phyloP scores from a whole-genome alignment of 768 basidiomycete species.

The Panaeolus papilionaceus region DNA sequence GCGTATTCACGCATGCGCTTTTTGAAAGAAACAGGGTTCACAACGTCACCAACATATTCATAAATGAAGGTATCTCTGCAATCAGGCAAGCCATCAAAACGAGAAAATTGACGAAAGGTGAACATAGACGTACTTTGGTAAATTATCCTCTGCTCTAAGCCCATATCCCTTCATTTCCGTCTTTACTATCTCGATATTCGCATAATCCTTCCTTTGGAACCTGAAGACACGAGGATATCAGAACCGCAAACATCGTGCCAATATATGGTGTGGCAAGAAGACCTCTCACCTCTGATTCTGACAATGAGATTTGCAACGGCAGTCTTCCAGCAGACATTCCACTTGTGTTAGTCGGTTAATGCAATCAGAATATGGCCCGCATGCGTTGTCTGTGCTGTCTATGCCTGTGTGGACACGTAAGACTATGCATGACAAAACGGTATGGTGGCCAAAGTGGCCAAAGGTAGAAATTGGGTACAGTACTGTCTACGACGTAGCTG shows the following conservation, averaged over 20 bases:
- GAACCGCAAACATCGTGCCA: constrained; percentile 21
- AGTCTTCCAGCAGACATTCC: constrained; percentile 92
- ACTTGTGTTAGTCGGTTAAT: constrained; percentile 98
- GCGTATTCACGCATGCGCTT: constrained; percentile 96
- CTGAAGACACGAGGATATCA: constrained; percentile 45
- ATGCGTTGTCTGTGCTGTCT: constrained; percentile 70
- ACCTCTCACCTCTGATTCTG: constrained; percentile 87
- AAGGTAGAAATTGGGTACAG: not conserved
- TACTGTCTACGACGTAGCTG: constrained; percentile 14
- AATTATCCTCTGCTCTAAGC: constrained; percentile 73
- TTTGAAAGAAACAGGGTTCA: constrained; percentile 84
- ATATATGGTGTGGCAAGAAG: constrained; percentile 18
- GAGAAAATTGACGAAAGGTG: constrained; percentile 13
- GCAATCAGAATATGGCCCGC: constrained; percentile 89
- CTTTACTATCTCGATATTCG: constrained; percentile 85
- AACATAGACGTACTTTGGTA: constrained; percentile 60
- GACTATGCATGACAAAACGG: constrained; percentile 30
- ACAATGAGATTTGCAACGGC: constrained; percentile 81
- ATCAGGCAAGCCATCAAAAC: constrained; percentile 18
- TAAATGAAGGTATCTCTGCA: constrained; percentile 91
- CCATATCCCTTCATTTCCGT: constrained; percentile 98
- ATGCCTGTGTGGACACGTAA: constrained; percentile 49
- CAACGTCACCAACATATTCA: constrained; percentile 97
- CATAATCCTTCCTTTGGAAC: constrained; percentile 88
- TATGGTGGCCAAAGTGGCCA: constrained; percentile 14